Conservation (phyloP, 129 eudicot genomes). For the Ambrosia artemisiifolia region DNA sequence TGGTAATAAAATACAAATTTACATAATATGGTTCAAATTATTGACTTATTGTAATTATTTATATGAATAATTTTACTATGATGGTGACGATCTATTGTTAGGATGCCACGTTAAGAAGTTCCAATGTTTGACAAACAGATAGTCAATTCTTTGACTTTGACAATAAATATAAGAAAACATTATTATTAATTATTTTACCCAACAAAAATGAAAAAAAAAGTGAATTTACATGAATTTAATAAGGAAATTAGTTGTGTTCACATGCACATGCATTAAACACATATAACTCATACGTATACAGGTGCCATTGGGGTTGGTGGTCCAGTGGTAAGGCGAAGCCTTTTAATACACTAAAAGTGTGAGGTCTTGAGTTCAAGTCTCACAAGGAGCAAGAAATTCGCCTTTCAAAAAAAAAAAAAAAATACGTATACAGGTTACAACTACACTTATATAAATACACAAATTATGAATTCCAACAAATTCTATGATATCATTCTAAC, state of each 20-base stretch:
- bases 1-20: background rate
- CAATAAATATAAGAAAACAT: background rate
- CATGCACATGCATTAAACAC: slow-evolving; percentile 4
- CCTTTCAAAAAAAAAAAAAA: too few species aligned
- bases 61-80: background rate
- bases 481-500: background rate
- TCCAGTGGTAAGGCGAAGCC: too few species aligned
- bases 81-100: slow-evolving; percentile 10
- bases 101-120: slow-evolving; percentile 24
- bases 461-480: background rate
- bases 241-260: background rate
- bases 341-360: too few species aligned
- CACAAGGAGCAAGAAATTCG: too few species aligned
- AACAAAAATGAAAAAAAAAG: background rate
- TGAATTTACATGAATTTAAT: background rate
- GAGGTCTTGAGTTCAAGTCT: too few species aligned
- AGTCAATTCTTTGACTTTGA: slow-evolving; percentile 22
- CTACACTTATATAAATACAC: background rate
- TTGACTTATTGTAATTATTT: background rate
- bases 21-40: background rate
- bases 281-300: background rate
- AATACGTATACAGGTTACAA: background rate
- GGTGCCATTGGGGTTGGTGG: too few species aligned
- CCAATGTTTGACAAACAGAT: slow-evolving; percentile 25
- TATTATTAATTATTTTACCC: background rate